Evolutionary conservation across 75 land plant genomes (phyloP).

Genomic region (Sequoia sempervirens): DNA sequence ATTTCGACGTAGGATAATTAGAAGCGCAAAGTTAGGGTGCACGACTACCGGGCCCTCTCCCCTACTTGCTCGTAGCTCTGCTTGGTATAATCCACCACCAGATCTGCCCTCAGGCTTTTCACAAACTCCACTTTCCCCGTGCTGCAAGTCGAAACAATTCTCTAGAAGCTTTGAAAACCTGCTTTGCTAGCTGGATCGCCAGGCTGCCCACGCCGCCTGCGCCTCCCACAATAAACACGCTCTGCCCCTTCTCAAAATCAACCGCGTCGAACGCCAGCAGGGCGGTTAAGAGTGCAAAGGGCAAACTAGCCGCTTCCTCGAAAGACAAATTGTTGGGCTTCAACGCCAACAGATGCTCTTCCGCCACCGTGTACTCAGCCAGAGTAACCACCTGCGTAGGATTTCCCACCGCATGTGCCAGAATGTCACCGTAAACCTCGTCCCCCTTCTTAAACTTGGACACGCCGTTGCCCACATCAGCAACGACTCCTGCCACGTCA

Average conservation of each 20-base stretch:
- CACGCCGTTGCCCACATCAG: slow-evolving; percentile 21
- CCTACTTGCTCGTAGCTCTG: slow-evolving; percentile 30
- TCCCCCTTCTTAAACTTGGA: slow-evolving; percentile 38
- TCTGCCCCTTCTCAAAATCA: slow-evolving; percentile 30
- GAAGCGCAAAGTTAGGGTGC: too few species aligned
- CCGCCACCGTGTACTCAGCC: slow-evolving; percentile 38
- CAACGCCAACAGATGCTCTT: slow-evolving; percentile 31
- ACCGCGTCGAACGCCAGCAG: slow-evolving; percentile 24
- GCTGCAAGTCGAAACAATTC: slow-evolving; percentile 43
- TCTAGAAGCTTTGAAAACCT: slow-evolving; percentile 41
- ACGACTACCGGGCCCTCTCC: too few species aligned
- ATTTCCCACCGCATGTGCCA: slow-evolving; percentile 18
- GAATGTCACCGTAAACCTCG: slow-evolving; percentile 43
- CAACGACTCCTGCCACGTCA: slow-evolving; percentile 46
- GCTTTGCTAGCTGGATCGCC: slow-evolving; percentile 48
- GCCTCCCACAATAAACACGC: slow-evolving; percentile 33
- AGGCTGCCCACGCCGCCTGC: slow-evolving; percentile 46
- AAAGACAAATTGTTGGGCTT: slow-evolving; percentile 33
- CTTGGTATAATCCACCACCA: slow-evolving; percentile 45
- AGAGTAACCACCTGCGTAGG: slow-evolving; percentile 34
- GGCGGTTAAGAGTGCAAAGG: slow-evolving; percentile 35
- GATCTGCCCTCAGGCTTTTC: slow-evolving; percentile 42
- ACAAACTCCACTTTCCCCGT: slow-evolving; percentile 41
- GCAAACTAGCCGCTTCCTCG: slow-evolving; percentile 44
- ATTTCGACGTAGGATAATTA: too few species aligned